Base-by-base conservation (phyloP, 169 alveolate species). In the Eimeria acervulina region DNA sequence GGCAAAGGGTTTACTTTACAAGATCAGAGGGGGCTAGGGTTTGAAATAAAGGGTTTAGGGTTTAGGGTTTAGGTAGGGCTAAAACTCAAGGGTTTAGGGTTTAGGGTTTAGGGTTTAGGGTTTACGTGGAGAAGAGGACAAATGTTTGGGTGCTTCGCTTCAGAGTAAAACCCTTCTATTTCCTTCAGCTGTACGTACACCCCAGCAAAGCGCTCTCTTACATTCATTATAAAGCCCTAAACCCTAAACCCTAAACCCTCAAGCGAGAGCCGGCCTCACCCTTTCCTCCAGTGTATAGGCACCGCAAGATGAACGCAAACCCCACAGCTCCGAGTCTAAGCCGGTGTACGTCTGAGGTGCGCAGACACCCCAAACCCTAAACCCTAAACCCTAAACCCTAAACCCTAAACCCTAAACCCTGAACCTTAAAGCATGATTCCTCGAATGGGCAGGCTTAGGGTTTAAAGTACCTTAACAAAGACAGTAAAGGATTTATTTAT, bases 381-480 rank as follows among this genome's bases (percentile, higher is more conserved):
- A 68, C 80, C 80, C 80, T 68, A 68, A 68, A 68, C 80, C 80
- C 80, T 68, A 68, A 68, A 68, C 80, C 80, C 80, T 68, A 68
- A 63, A 63, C 74, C 74, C 74, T 17, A 63, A 63, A 63, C 80
- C 42, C 80, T 68, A 68, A n/a, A n/a, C 42, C 40, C 36, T 68
- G 80, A 4, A 28, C 31, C 26, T 23, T 17, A 17, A 63, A 7
- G n/a, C 31, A n/a, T n/a, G n/a, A 6, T 23, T 63, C 74, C 31
- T 5, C n/a, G 74, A 8, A 10, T 63, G 36, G 28, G n/a, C 8
- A 17, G 80, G 80, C n/a, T n/a, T 68, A 68, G 80, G 80, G 80
- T 68, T 40, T 38, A 74, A 59, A 59, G 87, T 74, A 33, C 33
- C 90, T 2, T 40, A 31, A 33, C 55, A 80, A 44, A 23, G 68